Conservation (phyloP, 1,284 basidiomycete genomes). For the Rhizopogon parksii region DNA sequence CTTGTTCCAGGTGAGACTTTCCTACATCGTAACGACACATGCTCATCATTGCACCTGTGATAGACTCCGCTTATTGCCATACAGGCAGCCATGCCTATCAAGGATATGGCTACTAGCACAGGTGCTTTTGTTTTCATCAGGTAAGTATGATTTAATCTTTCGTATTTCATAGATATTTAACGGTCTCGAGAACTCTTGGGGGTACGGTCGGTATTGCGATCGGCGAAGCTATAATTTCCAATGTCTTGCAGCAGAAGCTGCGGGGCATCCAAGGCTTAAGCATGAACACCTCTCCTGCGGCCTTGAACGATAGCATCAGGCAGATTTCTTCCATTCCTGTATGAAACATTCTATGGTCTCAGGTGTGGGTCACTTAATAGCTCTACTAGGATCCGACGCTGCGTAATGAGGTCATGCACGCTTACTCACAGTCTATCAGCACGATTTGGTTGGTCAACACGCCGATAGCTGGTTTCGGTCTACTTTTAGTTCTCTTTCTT, state of each 20-base stretch:
- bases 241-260: slow-evolving; percentile 42
- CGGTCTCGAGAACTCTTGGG: slow-evolving; percentile 24
- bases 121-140: slow-evolving; percentile 30
- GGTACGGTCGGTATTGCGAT: slow-evolving; percentile 34
- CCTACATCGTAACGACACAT: background rate
- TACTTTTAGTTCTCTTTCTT: slow-evolving; percentile 53
- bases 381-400: slow-evolving; percentile 37
- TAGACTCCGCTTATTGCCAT: slow-evolving; percentile 31
- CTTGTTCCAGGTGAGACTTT: slow-evolving; percentile 28
- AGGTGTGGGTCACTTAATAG: background rate
- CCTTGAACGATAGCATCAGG: slow-evolving; percentile 50
- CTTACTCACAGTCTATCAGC: slow-evolving; percentile 62
- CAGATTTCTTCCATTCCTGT: slow-evolving; percentile 50
- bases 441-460: slow-evolving; percentile 70
- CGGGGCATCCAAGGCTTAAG: slow-evolving; percentile 38
- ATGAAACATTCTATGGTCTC: slow-evolving; percentile 16
- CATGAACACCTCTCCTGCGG: slow-evolving; percentile 40
- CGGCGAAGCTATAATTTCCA: slow-evolving; percentile 27
- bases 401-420: slow-evolving; percentile 53
- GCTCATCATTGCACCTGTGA: background rate
- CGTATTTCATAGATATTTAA: slow-evolving; percentile 1
- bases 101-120: slow-evolving; percentile 40
- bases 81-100: slow-evolving; percentile 41
- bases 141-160: slow-evolving; percentile 11
- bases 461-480: slow-evolving; percentile 49